Conservation (phyloP, 2,329 filamentous ascomycete species). For the Emmonsiellopsis sp. region DNA sequence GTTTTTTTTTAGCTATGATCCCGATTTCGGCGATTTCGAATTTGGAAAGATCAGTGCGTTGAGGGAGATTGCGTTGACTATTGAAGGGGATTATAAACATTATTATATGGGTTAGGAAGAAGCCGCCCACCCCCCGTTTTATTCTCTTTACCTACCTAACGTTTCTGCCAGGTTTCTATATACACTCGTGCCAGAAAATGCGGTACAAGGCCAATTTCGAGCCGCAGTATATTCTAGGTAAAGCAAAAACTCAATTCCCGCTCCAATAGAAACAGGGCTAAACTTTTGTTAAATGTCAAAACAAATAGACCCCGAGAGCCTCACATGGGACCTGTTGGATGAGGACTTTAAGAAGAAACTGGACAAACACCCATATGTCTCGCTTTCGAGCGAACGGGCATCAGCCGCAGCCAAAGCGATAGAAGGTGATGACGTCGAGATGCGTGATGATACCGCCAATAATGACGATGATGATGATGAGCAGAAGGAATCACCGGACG, state of each 20-base stretch:
- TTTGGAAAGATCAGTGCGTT: constrained; percentile 56
- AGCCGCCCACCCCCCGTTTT: not conserved
- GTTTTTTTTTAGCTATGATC: constrained; percentile 42
- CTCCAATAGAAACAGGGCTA: not conserved
- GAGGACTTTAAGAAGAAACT: constrained; percentile 33
- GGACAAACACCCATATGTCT: constrained; percentile 36
- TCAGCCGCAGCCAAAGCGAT: constrained; percentile 10
- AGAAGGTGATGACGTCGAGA: constrained; percentile 9
- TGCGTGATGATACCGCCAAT: constrained; percentile 20
- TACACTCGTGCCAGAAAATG: constrained; percentile 48
- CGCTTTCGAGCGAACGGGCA: constrained; percentile 30
- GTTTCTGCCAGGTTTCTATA: constrained; percentile 48
- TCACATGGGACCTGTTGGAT: constrained; percentile 37
- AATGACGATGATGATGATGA: constrained; percentile 10
- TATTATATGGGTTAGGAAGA: constrained; percentile 53
- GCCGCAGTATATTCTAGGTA: constrained; percentile 42
- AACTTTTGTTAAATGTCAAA: constrained; percentile 1
- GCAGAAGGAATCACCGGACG: not conserved
- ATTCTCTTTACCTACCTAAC: not conserved
- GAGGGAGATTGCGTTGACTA: constrained; percentile 48
- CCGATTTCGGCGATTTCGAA: constrained; percentile 51
- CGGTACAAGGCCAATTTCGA: constrained; percentile 40
- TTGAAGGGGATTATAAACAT: constrained; percentile 48
- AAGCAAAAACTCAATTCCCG: constrained; percentile 10
- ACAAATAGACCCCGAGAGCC: constrained; percentile 36